Evolutionary conservation across 352 stramenopile genomes (phyloP).

Genomic region (Globisporangium cylindrosporum): DNA sequence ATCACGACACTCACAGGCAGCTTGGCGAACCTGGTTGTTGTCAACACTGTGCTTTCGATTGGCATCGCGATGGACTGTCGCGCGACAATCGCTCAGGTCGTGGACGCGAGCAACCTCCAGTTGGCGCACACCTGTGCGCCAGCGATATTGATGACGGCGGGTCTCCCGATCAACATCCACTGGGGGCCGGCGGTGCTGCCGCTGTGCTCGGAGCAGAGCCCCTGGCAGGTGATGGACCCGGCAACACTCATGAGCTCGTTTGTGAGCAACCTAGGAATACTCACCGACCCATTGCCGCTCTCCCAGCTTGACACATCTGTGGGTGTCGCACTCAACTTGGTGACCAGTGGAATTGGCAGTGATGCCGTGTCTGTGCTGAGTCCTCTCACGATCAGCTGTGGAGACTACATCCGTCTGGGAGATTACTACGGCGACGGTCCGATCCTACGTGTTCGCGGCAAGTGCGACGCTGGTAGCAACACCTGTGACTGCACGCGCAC

Average conservation of each 20-base stretch:
- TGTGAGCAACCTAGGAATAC: constrained; percentile 24
- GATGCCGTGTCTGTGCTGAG: constrained; percentile 35
- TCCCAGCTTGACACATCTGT: constrained; percentile 56
- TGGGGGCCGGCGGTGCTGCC: constrained; percentile 68
- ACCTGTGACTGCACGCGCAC: constrained; percentile 40
- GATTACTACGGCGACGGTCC: constrained; percentile 32
- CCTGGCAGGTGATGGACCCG: constrained; percentile 44
- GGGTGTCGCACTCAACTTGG: constrained; percentile 39
- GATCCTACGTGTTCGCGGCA: constrained; percentile 65
- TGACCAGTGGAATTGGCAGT: constrained; percentile 20
- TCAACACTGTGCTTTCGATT: constrained; percentile 41
- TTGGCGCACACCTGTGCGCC: constrained; percentile 32
- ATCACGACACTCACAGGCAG: constrained; percentile 33
- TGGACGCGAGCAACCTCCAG: constrained; percentile 23
- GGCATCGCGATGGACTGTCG: constrained; percentile 30
- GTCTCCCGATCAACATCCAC: constrained; percentile 45
- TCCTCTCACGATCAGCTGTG: constrained; percentile 47
- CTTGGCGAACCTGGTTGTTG: constrained; percentile 30
- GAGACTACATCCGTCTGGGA: constrained; percentile 66
- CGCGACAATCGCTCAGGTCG: constrained; percentile 19
- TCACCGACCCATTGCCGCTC: constrained; percentile 47
- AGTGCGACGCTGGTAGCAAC: constrained; percentile 33
- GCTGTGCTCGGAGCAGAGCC: constrained; percentile 44
- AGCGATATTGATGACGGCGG: constrained; percentile 17
- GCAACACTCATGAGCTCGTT: constrained; percentile 25